phyloP scores from a whole-genome alignment of 1,284 basidiomycete species.

The Ustilago vetiveriae region DNA sequence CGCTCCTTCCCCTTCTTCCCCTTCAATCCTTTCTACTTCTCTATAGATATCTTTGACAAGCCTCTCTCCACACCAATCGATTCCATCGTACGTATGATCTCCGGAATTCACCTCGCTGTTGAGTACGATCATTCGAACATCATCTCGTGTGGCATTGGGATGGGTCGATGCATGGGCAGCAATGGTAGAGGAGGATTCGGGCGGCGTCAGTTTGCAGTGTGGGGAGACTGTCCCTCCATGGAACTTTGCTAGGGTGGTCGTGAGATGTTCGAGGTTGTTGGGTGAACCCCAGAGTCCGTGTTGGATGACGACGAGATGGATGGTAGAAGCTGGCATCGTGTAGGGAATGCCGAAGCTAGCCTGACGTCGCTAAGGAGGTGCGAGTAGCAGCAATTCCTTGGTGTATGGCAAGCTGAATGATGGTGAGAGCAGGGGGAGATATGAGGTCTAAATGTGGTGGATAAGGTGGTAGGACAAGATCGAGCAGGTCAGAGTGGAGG shows the following conservation, averaged over 20 bases:
- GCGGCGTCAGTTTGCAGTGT: constrained; percentile 1
- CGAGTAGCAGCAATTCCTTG: too few relatives aligned
- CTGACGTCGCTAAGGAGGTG: too few relatives aligned
- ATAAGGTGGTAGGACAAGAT: too few relatives aligned
- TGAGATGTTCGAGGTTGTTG: constrained; percentile 70
- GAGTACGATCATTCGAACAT: constrained; percentile 70
- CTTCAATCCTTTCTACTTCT: constrained; percentile 33
- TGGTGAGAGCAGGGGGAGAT: too few relatives aligned
- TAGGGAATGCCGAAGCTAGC: too few relatives aligned
- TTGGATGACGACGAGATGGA: constrained; percentile 77
- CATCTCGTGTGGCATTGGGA: constrained; percentile 9
- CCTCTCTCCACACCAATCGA: constrained; percentile 79
- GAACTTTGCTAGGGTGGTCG: constrained; percentile 69
- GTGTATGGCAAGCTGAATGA: too few relatives aligned
- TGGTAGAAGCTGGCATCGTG: constrained; percentile 18
- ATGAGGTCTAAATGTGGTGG: too few relatives aligned
- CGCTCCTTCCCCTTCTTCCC: constrained; percentile 12
- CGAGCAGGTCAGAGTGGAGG: too few relatives aligned
- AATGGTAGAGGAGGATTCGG: constrained; percentile 24
- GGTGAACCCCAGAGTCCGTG: constrained; percentile 88
- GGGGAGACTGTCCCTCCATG: constrained; percentile 32
- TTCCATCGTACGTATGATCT: constrained; percentile 77
- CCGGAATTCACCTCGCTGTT: constrained; percentile 72
- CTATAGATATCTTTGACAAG: constrained; percentile 73
- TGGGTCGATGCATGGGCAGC: constrained; percentile 9